Percentiles rank a stretch among this genome's conserved stretches.
phyloP scores from a whole-genome alignment of 805 yeast genomes.

The Hanseniaspora mollemarum region DNA sequence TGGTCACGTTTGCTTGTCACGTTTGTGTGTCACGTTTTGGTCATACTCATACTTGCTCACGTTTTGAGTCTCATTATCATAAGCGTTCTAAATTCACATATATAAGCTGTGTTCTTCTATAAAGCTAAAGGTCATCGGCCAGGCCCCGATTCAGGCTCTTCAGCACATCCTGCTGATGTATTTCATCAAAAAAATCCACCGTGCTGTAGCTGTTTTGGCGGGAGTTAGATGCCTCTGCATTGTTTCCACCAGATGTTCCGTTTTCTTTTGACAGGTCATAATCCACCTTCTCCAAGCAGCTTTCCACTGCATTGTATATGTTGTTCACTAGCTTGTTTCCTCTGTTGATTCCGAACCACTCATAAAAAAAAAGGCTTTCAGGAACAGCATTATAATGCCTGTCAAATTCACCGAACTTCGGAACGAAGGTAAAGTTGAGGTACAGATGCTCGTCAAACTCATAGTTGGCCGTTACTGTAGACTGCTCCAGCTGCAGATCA shows the following conservation, averaged over 20 bases:
- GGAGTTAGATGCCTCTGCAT: not conserved
- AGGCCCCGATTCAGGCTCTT: slow-evolving; percentile 22
- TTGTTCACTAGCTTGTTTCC: slow-evolving; percentile 33
- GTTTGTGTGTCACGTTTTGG: too few species aligned
- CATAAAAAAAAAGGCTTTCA: slow-evolving; percentile 31
- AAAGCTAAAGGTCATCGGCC: slow-evolving; percentile 25
- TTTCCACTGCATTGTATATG: slow-evolving; percentile 31
- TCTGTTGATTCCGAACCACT: slow-evolving; percentile 32
- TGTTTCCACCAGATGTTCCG: too few species aligned
- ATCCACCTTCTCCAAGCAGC: slow-evolving; percentile 28
- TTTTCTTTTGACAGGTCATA: too few species aligned
- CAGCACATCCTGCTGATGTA: slow-evolving; percentile 19
- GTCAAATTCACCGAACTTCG: slow-evolving; percentile 31
- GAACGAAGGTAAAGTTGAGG: slow-evolving; percentile 29
- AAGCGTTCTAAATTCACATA: too few species aligned
- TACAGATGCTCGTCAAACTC: not conserved
- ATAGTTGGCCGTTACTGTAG: not conserved
- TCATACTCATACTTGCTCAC: too few species aligned
- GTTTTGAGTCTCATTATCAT: too few species aligned
- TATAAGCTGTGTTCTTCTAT: too few species aligned
- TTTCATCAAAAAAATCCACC: slow-evolving; percentile 18
- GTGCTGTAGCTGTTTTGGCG: slow-evolving; percentile 12
- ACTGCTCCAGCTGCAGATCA: slow-evolving; percentile 3
- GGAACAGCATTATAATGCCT: slow-evolving; percentile 29
- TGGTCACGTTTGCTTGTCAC: too few species aligned